These are phyloP conservation scores for Leccinum rimulosum DNA, from an alignment of 768 basidiomycete species.

Conservation along the genomic window DNA sequence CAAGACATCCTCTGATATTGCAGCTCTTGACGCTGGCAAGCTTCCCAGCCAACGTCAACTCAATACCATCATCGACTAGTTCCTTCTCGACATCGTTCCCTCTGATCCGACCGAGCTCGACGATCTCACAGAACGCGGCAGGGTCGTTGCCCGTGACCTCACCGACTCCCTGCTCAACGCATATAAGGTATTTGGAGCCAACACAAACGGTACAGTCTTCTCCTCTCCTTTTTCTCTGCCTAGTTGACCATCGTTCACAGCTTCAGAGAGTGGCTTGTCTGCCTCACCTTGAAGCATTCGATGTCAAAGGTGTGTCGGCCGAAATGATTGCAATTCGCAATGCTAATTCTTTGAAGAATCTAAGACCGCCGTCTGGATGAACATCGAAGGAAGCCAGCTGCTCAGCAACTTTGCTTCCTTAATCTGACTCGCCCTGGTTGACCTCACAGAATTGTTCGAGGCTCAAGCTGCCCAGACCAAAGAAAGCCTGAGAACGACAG, in stretches of 20 bases:
- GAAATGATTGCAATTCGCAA: slow-evolving; percentile 51
- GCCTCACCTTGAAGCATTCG: slow-evolving; percentile 32
- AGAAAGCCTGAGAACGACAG: slow-evolving; percentile 49
- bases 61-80: slow-evolving; percentile 51
- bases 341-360: slow-evolving; percentile 40
- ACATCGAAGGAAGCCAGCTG: slow-evolving; percentile 52
- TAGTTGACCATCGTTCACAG: slow-evolving; percentile 33
- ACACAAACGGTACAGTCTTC: slow-evolving; percentile 52
- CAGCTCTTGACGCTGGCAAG: slow-evolving; percentile 70
- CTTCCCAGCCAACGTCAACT: slow-evolving; percentile 62
- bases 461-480: slow-evolving; percentile 50
- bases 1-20: slow-evolving; percentile 56
- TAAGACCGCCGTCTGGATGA: slow-evolving; percentile 51
- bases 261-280: slow-evolving; percentile 49
- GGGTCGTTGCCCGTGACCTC: slow-evolving; percentile 47
- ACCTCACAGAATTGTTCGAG: slow-evolving; percentile 63
- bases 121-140: slow-evolving; percentile 55
- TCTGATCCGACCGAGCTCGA: slow-evolving; percentile 38
- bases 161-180: slow-evolving; percentile 48
- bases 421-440: slow-evolving; percentile 59
- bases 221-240: background rate
- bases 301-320: slow-evolving; percentile 43
- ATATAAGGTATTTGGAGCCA: slow-evolving; percentile 49
- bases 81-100: slow-evolving; percentile 46
- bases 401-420: slow-evolving; percentile 66